Percentiles rank a stretch among this genome's conserved stretches.
phyloP scores from a whole-genome alignment of 2,329 filamentous ascomycete species.

The Graphilbum ipis-grandicollis region DNA sequence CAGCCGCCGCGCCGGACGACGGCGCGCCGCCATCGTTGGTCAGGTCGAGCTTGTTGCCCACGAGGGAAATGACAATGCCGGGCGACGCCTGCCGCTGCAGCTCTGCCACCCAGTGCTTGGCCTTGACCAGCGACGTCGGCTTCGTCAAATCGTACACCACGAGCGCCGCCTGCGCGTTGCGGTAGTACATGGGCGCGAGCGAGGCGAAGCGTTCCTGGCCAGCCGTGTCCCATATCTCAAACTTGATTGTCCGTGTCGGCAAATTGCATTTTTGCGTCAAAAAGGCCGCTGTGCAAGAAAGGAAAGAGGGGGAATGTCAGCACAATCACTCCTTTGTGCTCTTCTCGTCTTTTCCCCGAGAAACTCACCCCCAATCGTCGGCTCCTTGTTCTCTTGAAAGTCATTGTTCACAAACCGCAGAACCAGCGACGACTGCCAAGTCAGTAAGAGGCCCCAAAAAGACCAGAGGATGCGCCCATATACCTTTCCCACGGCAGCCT shows the following conservation, averaged over 20 bases:
- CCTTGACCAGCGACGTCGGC: conserved; percentile 85
- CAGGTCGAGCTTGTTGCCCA: conserved; percentile 93
- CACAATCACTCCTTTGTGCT: no score
- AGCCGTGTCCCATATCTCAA: conserved; percentile 96
- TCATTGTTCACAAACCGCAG: conserved; percentile 98
- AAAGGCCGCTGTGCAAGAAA: conserved; percentile 58
- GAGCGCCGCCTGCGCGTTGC: conserved; percentile 91
- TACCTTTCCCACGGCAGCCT: conserved; percentile 98
- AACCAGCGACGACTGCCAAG: conserved; percentile 72
- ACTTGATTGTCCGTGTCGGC: conserved; percentile 79
- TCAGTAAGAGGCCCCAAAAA: background rate
- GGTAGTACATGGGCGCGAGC: conserved; percentile 97
- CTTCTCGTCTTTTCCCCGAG: no score
- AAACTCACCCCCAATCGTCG: conserved; percentile 80
- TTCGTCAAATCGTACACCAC: conserved; percentile 99
- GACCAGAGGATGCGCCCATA: no score
- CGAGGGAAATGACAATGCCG: conserved; percentile 90
- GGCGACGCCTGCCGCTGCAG: conserved; percentile 90
- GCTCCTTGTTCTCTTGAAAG: conserved; percentile 99
- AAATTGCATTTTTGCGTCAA: conserved; percentile 97
- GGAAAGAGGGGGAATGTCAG: conserved; percentile 1
- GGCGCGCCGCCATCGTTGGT: conserved; percentile 42
- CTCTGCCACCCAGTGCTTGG: conserved; percentile 97
- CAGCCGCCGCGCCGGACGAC: conserved; percentile 28
- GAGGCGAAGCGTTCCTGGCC: conserved; percentile 96